Evolutionary conservation across 805 yeast species (phyloP), one percentile per base, ranked within the genome.

Genomic region (Saccharomycopsis olivae): DNA sequence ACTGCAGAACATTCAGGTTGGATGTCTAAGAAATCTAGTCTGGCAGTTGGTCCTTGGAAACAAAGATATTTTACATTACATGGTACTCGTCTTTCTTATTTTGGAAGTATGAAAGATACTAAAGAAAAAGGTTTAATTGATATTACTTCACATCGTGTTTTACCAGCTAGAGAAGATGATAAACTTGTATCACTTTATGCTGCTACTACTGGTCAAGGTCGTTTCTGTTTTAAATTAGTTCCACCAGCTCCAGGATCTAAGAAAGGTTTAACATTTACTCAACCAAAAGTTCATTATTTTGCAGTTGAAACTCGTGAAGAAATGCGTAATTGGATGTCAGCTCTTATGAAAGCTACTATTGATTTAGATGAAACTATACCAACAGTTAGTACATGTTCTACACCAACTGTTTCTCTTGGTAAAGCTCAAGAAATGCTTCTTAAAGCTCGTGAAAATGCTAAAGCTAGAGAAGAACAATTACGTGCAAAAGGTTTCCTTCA

Each of bases 171-270:
- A 43, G 88, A 80, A 43, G 94, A 85, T 51, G 96, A 88, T 60
- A 84, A 81, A 55, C 68, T 83, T 40, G 77, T 85, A 29, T 84
- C 96, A 0, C 61, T 89, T 35, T 84, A 84, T 58, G 96, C 97
- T 1, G 92, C 96, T 0, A 78, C 89, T 24, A 81, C 95, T 3
- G 96, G 96, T 6, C 79, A 83, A 33, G 97, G 97, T n/a, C 69
- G 94, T 30, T 84, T 75, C 55, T 86, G 95, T 53, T 89, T 92
- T 66, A 88, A 88, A 58, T 58, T 92, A 10, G 75, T 88, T 3
- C 99, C 99, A 8, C 99, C 99, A 0, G 95, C 94, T 2, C 97
- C 97, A 0, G 99, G 99, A 0, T 84, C 89, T 39, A 78, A 80
- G 49, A 89, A 88, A 61, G 97, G 97, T 0, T 72, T 92, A 42